These are phyloP conservation scores for Wallacemonas sp. DNA, from an alignment of 208 protist genomes.

Conservation along the genomic window DNA sequence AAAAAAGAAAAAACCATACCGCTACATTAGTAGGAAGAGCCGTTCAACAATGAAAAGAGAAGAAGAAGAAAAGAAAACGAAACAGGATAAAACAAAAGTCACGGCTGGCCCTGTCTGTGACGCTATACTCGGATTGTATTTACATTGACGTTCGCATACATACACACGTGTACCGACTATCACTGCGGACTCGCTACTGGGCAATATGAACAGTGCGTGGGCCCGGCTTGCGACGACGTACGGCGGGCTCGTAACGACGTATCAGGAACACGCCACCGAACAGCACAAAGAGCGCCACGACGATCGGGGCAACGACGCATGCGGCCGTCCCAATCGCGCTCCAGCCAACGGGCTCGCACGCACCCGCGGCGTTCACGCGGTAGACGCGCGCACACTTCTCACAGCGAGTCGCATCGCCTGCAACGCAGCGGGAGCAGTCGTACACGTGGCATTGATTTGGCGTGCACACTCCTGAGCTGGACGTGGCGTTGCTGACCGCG, in stretches of 20 bases:
- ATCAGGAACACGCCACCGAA: not conserved
- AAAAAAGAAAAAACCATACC: too few relatives aligned
- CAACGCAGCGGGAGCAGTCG: not conserved
- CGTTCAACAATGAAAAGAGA: too few relatives aligned
- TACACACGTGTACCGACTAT: too few relatives aligned
- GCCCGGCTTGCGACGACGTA: too few relatives aligned
- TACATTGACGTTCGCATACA: too few relatives aligned
- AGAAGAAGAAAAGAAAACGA: too few relatives aligned
- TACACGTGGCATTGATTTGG: not conserved
- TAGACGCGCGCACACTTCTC: constrained; percentile 7
- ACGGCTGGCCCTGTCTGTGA: too few relatives aligned
- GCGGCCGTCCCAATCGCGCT: not conserved
- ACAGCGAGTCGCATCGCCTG: not conserved
- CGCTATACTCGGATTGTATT: too few relatives aligned
- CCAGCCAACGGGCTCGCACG: not conserved
- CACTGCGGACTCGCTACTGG: too few relatives aligned
- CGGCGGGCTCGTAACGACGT: not conserved
- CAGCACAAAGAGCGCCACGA: not conserved
- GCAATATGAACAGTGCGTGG: too few relatives aligned
- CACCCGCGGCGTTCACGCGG: not conserved
- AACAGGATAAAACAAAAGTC: too few relatives aligned
- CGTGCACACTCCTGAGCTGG: not conserved
- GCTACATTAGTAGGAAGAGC: too few relatives aligned
- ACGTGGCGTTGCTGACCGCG: not conserved
- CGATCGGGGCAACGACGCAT: not conserved